Base-by-base conservation (phyloP, 176 grass and related monocot genomes). In the Metroxylon sagu region DNA sequence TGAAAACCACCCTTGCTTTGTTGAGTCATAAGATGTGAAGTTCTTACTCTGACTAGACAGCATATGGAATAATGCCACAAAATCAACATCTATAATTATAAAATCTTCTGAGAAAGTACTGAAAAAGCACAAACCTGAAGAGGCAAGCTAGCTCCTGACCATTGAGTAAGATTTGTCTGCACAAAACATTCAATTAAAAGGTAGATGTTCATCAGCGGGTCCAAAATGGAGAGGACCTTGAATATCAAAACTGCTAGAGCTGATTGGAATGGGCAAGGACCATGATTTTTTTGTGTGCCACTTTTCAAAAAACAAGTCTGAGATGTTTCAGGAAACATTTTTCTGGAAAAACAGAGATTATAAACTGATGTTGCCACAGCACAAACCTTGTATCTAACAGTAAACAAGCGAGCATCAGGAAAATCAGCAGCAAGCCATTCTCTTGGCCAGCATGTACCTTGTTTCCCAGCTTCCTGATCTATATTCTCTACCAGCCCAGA, bases 91-190 rank as follows among this genome's bases (percentile, higher is more conserved):
- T 3, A 43, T 14, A 43, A 43, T 43, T 3, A 43, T 43, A 43
- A 43, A 43, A 14, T 43, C 10, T 43, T 43, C 2, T 3, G 35
- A 43, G 8, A 12, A 43, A 14, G 35, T 43, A 43, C 35, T 43
- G 10, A 43, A 43, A 43, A 43, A 82, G 43, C 14, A 85, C 67
- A 57, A 74, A 95, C 92, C 92, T 97, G 92, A 85, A 97, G 87
- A 3, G 92, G 87, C 73, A 97, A 67, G 66, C 83, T 97, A 70
- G 92, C 92, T 85, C 92, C 92, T 35, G 87, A 79, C 92, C 92
- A 97, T 71, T 90, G 86, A 30, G 92, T 91, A 61, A 97, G 77
- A 91, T 97, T 97, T 79, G 92, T 97, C 87, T 97, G 85, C 82
- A 76, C 43, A 58, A 83, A 75, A 59, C 69, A 81, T 82, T 69